These are phyloP conservation scores for Musa acuminata DNA, from an alignment of 176 grass and related monocot genomes.

Conservation along the genomic window DNA sequence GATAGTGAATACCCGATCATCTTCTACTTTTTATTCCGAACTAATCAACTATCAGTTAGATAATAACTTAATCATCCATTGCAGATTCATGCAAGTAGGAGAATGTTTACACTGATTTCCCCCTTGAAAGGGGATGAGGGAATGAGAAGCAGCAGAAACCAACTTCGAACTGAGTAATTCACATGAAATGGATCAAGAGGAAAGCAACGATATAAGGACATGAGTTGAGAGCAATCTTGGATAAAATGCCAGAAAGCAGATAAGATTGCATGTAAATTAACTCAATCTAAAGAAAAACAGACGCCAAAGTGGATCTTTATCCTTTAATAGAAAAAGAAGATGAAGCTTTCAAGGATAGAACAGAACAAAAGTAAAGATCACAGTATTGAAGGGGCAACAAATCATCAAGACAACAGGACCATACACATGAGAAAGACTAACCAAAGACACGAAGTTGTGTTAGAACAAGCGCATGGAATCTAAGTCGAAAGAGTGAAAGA, in stretches of 20 bases:
- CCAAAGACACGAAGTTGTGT: too few relatives aligned
- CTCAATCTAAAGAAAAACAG: neutral
- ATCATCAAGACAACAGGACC: neutral
- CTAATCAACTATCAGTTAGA: neutral
- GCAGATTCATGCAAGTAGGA: neutral
- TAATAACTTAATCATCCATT: neutral
- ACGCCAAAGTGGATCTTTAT: neutral
- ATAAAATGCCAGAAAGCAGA: neutral
- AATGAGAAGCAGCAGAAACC: neutral
- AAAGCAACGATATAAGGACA: neutral
- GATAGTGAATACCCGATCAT: neutral
- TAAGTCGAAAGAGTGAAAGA: too few relatives aligned
- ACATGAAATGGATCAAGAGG: neutral
- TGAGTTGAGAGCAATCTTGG: neutral
- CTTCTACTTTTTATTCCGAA: too few relatives aligned
- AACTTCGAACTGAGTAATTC: neutral
- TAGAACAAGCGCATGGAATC: too few relatives aligned
- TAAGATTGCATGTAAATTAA: neutral
- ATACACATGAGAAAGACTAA: too few relatives aligned
- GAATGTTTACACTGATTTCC: neutral
- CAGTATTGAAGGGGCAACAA: neutral
- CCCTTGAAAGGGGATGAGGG: neutral
- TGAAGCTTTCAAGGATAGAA: neutral
- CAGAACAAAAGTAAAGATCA: neutral
- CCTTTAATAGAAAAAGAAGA: too few relatives aligned